A percentile compares a stretch with the other conserved stretches of the same genome.
phyloP scores from a whole-genome alignment of 176 grass and related monocot genomes.

The Lolium perenne region DNA sequence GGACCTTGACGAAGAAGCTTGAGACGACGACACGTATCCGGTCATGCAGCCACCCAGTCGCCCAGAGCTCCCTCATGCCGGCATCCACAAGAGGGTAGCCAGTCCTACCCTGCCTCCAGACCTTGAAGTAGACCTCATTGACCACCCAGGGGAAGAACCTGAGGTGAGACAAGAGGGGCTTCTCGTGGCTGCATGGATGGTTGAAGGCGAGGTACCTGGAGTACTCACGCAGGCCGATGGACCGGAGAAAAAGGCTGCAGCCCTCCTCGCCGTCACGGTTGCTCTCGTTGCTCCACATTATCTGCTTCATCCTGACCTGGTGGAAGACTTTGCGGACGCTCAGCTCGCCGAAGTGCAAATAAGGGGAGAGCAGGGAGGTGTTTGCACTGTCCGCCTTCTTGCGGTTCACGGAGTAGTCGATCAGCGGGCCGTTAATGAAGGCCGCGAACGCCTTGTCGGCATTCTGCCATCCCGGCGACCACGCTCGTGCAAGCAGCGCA shows the following conservation, averaged over 20 bases:
- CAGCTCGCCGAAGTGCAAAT: slow-evolving; percentile 94
- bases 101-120: slow-evolving; percentile 93
- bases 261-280: slow-evolving; percentile 84
- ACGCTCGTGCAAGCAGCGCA: slow-evolving; percentile 91
- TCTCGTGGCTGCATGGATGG: slow-evolving; percentile 88
- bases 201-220: slow-evolving; percentile 97
- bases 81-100: slow-evolving; percentile 97
- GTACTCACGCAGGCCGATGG: slow-evolving; percentile 89
- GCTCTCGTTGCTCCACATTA: slow-evolving; percentile 87
- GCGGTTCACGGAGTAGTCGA: slow-evolving; percentile 78
- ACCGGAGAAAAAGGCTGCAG: slow-evolving; percentile 78
- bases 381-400: slow-evolving; percentile 85
- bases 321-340: slow-evolving; percentile 99
- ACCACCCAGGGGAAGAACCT: slow-evolving; percentile 96
- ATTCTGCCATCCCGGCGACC: slow-evolving; percentile 98
- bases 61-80: slow-evolving; percentile 99
- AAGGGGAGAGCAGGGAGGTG: slow-evolving; percentile 89
- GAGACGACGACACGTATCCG: slow-evolving; percentile 90
- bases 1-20: slow-evolving; percentile 97
- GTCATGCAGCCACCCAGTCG: slow-evolving; percentile 95
- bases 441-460: slow-evolving; percentile 73
- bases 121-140: slow-evolving; percentile 81
- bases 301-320: slow-evolving; percentile 89
- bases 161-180: slow-evolving; percentile 83
- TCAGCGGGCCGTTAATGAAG: slow-evolving; percentile 87